A percentile compares a stretch with the other conserved stretches of the same genome.
Conservation (phyloP, 768 basidiomycete genomes). For the Tricholoma bakamatsutake region DNA sequence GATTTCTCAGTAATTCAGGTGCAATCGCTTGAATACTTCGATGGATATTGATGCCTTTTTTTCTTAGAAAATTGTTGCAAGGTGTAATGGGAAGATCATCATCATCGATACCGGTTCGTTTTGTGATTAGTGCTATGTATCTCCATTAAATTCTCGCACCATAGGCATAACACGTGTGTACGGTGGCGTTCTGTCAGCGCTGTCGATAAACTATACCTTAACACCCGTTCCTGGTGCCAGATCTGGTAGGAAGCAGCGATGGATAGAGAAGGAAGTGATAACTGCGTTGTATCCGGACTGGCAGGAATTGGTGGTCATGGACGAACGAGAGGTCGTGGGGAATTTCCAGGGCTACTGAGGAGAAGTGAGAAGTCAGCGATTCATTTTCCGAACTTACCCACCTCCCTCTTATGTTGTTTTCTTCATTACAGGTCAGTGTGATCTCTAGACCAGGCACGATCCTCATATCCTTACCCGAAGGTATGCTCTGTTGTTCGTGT, state of each 20-base stretch:
- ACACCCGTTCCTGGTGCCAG: constrained; percentile 43
- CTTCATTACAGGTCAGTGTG: too few species aligned
- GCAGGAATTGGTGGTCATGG: constrained; percentile 42
- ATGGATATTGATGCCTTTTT: not conserved
- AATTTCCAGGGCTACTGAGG: constrained; percentile 21
- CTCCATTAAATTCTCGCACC: not conserved
- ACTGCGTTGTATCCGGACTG: constrained; percentile 56
- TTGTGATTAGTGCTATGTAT: not conserved
- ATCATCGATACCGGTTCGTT: constrained; percentile 86
- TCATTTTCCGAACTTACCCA: too few species aligned
- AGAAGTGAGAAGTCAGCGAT: too few species aligned
- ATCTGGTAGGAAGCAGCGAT: constrained; percentile 28
- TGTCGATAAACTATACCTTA: constrained; percentile 82
- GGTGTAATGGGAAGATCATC: constrained; percentile 89
- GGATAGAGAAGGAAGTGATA: constrained; percentile 61
- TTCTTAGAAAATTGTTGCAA: constrained; percentile 64
- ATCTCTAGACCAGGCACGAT: too few species aligned
- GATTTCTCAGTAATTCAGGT: constrained; percentile 56
- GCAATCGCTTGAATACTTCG: not conserved
- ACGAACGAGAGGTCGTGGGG: constrained; percentile 42
- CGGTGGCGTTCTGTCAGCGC: constrained; percentile 85
- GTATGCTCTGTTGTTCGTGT: too few species aligned
- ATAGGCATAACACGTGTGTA: constrained; percentile 90
- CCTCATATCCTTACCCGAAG: too few species aligned
- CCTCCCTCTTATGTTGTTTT: too few species aligned